Conservation (phyloP, 2,329 filamentous ascomycete genomes). For the Microdochium bolleyi region DNA sequence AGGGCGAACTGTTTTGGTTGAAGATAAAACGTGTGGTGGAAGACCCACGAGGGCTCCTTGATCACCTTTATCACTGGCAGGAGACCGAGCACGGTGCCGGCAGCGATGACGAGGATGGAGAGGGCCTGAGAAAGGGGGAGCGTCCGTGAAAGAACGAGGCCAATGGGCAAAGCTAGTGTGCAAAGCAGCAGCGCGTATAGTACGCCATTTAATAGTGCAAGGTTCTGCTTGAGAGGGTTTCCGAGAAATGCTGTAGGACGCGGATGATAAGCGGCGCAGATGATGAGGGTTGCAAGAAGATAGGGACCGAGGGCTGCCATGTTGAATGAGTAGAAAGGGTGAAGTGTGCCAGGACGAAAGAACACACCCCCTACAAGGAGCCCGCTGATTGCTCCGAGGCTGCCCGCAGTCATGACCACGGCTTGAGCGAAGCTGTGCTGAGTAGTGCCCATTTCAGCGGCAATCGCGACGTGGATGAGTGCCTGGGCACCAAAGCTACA, state of each 20-base stretch:
- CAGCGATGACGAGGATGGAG: conserved; percentile 1
- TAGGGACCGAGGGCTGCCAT: conserved; percentile 23
- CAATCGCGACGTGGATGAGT: conserved; percentile 24
- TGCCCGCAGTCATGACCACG: conserved; percentile 18
- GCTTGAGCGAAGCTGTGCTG: conserved; percentile 25
- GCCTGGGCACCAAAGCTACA: conserved; percentile 27
- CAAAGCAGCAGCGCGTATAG: no score
- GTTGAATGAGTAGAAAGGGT: conserved; percentile 26
- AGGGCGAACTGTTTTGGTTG: conserved; percentile 27
- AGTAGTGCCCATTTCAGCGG: conserved; percentile 29
- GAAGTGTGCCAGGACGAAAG: conserved; percentile 17
- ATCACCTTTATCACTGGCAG: conserved; percentile 21
- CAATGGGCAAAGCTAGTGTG: no score
- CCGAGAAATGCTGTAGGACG: no score
- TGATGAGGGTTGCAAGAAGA: conserved; percentile 14
- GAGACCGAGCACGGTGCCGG: conserved; percentile 18
- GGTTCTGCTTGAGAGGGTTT: no score
- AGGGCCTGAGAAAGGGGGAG: no score
- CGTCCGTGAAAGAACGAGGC: no score
- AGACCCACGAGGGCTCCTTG: no score
- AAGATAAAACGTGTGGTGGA: conserved; percentile 29
- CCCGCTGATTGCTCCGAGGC: conserved; percentile 19
- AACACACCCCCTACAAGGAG: conserved; percentile 25
- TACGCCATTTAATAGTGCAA: no score
- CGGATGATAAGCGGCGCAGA: conserved; percentile 7